Evolutionary conservation across 2,329 filamentous ascomycete species (phyloP), one percentile per base, ranked within the genome.

Genomic region (Verticillium tricorpus): DNA sequence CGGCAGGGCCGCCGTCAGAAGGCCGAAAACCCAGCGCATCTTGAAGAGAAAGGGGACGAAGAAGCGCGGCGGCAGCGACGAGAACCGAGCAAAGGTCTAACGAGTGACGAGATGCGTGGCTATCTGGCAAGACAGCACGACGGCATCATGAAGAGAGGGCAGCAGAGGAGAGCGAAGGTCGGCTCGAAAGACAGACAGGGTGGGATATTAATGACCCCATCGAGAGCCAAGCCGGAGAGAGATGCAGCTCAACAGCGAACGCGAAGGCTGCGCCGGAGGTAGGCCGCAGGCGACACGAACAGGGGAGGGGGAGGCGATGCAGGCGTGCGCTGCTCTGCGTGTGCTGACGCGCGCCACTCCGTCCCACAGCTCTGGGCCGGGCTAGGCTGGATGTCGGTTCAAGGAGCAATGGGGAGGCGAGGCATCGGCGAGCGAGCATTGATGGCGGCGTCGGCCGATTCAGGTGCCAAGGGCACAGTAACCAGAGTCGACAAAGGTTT

Each of bases 1-100:
- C 28, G 64, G 64, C 63, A 66, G 54, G 2, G 61, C 61, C 50
- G 63, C 64, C 19, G 45, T 52, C 61, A 66, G 52, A n/a, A 58
- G 34, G 28, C 39, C 64, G 17, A 63, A 32, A 28, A 62, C 60
- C 25, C 64, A 57, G 40, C 61, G 65, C 64, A 66, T 66, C 9
- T 17, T 32, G 54, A 56, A n/a, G 9, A 19, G 28, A 55, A 17
- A 28, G 17, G 14, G 15, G 54, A 32, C 28, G 8, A 34, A 19
- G 2, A 32, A 34, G 54, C 17, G 9, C 54, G 3, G 8, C 54
- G 25, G 31, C 54, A 32, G 32, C 25, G 32, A 31, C 14, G 22
- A 32, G 31, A 28, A 32, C 14, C 28, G 12, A 32, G 11, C 28
- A 28, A 28, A 14, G 25, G 17, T 56, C 2, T 19, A 56, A 56